Percentiles rank a stretch among this genome's conserved stretches.
Evolutionary conservation across 768 basidiomycete species (phyloP).

Genomic region (Mycena maculata): DNA sequence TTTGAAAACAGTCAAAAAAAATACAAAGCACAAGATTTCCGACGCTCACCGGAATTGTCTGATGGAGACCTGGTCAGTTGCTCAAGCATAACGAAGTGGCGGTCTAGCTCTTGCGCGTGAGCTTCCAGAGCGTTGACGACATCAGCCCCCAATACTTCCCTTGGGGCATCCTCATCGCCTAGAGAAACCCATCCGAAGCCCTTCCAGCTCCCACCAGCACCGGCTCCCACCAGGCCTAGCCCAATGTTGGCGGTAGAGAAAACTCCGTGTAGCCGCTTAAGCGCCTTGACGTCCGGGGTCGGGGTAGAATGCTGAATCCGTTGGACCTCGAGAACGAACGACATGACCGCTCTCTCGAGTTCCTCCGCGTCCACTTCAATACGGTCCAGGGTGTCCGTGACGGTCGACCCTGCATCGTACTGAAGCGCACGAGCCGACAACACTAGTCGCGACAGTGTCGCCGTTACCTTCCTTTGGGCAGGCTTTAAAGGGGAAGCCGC

Average conservation of each 20-base stretch:
- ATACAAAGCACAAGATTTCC: conserved; percentile 1
- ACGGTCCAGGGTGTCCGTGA: conserved; percentile 72
- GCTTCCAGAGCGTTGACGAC: conserved; percentile 65
- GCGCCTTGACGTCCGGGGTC: conserved; percentile 43
- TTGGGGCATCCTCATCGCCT: conserved; percentile 60
- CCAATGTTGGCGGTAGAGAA: conserved; percentile 76
- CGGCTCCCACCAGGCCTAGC: conserved; percentile 83
- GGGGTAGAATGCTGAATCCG: conserved; percentile 56
- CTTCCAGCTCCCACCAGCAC: conserved; percentile 81
- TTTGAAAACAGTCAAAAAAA: conserved; percentile 10
- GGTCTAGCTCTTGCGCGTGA: conserved; percentile 61
- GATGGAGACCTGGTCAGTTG: conserved; percentile 47
- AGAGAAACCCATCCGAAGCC: conserved; percentile 85
- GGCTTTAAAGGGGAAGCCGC: conserved; percentile 75
- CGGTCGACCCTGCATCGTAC: conserved; percentile 76
- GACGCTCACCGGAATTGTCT: conserved; percentile 52
- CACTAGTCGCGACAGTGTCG: conserved; percentile 89
- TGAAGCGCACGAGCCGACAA: conserved; percentile 91
- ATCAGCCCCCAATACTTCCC: conserved; percentile 60
- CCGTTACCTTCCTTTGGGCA: conserved; percentile 86
- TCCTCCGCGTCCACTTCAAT: conserved; percentile 84
- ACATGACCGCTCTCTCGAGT: conserved; percentile 74
- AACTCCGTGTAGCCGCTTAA: conserved; percentile 70
- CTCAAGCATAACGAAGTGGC: conserved; percentile 55
- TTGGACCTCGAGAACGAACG: conserved; percentile 80